These are phyloP conservation scores for Fusarium austroafricanum DNA, from an alignment of 2,329 filamentous ascomycete genomes.

Conservation along the genomic window DNA sequence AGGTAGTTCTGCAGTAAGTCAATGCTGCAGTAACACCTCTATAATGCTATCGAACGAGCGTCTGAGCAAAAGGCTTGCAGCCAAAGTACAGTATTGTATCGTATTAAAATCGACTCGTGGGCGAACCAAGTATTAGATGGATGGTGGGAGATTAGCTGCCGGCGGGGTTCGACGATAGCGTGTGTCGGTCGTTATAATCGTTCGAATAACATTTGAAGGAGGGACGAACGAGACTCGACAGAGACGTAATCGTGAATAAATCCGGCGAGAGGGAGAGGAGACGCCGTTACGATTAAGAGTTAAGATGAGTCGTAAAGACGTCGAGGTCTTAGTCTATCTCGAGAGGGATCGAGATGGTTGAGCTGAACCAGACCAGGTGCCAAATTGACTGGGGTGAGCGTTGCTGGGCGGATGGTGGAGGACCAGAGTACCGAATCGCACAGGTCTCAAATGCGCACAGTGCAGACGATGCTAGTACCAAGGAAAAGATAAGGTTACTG, in stretches of 20 bases:
- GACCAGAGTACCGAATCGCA: slow-evolving; percentile 30
- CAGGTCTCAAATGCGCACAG: slow-evolving; percentile 37
- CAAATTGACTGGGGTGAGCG: slow-evolving; percentile 39
- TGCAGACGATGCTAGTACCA: slow-evolving; percentile 4
- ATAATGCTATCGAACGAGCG: slow-evolving; percentile 26
- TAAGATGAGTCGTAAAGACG: slow-evolving; percentile 26
- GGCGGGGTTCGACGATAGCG: slow-evolving; percentile 45
- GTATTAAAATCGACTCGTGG: slow-evolving; percentile 27
- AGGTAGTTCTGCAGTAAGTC: slow-evolving; percentile 47
- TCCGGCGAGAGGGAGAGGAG: slow-evolving; percentile 15
- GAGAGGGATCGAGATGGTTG: slow-evolving; percentile 35
- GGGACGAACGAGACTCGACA: slow-evolving; percentile 40
- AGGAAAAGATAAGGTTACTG: slow-evolving; percentile 33
- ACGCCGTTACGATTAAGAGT: slow-evolving; percentile 34
- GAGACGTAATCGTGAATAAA: slow-evolving; percentile 28
- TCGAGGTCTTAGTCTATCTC: slow-evolving; percentile 34
- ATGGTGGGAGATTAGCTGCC: slow-evolving; percentile 36
- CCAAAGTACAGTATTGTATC: slow-evolving; percentile 14
- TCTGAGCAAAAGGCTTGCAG: slow-evolving; percentile 17
- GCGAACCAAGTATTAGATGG: slow-evolving; percentile 23
- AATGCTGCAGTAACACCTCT: slow-evolving; percentile 50
- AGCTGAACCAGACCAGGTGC: slow-evolving; percentile 35
- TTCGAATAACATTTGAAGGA: slow-evolving; percentile 50
- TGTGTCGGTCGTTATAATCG: slow-evolving; percentile 49
- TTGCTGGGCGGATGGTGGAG: slow-evolving; percentile 45